Evolutionary conservation across 352 stramenopile species (phyloP), one percentile per base, ranked within the genome.

Genomic region (Thalassiosira livingstoniorum): DNA sequence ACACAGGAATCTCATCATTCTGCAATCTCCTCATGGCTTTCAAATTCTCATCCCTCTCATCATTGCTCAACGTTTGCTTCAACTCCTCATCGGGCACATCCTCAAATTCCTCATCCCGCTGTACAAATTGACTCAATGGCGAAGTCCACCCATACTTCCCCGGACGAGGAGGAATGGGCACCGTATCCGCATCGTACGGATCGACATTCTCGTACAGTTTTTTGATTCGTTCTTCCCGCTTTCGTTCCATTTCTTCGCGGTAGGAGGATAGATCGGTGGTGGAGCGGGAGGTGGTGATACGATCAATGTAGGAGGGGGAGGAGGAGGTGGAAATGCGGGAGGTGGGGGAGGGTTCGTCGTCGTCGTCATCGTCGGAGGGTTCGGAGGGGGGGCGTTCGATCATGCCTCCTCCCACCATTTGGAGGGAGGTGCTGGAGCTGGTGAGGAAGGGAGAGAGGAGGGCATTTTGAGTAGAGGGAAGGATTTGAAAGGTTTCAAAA

Each of bases 21-120:
- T 78, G 63, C 31, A 93, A 81, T 23, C 87, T 79, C n/a, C 88
- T 78, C 71, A 93, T 90, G 42, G 86, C 73, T 27, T 78, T 79
- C 15, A 93, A 67, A 65, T 94, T 94, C 71, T 92, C 87, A 18
- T 89, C 83, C 23, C 90, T 79, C 68, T 94, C 86, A 25, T 82
- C 69, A 2, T 51, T 37, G 21, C 73, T 87, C 82, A 94, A 87
- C 21, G 65, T 88, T 39, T 94, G 87, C 5, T 78, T 66, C 23
- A 92, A 45, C 39, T 91, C 42, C 27, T 91, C 83, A 55, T 91
- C 85, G 1, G 72, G 66, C 29, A 90, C 32, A 2, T 21, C n/a
- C 23, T 62, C 57, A 25, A 62, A 2, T 32, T 68, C 64, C 31
- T 29, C 72, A 25, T 51, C 77, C 64, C 32, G 81, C 51, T 65